These are phyloP conservation scores for Porogramme epimiltina DNA, from an alignment of 1,284 basidiomycete species.

Conservation along the genomic window DNA sequence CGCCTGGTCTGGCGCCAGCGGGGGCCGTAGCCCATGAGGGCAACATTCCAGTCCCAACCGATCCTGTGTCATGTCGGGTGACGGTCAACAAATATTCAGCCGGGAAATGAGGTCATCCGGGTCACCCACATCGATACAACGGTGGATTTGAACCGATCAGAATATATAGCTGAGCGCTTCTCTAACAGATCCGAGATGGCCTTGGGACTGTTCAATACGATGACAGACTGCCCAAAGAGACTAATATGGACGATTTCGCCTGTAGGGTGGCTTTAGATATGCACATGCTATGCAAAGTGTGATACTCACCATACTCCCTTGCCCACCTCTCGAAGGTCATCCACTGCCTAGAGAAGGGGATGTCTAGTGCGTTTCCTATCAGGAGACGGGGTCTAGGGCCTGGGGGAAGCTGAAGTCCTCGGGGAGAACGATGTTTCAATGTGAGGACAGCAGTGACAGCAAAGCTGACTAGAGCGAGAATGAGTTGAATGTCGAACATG, in stretches of 20 bases:
- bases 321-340: slow-evolving; percentile 12
- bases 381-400: slow-evolving; percentile 12
- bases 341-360: slow-evolving; percentile 15
- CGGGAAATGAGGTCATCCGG: too few relatives aligned
- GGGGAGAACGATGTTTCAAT: background rate
- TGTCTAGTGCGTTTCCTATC: slow-evolving; percentile 16
- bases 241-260: slow-evolving; percentile 15
- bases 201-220: slow-evolving; percentile 5
- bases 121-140: slow-evolving; percentile 9
- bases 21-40: slow-evolving; percentile 23
- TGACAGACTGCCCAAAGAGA: slow-evolving; percentile 10
- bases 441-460: background rate
- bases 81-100: background rate
- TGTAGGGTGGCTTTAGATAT: background rate
- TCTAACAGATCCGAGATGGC: slow-evolving; percentile 14
- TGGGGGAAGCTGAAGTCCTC: slow-evolving; percentile 8
- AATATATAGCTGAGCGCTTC: slow-evolving; percentile 18
- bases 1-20: slow-evolving; percentile 22
- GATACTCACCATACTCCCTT: slow-evolving; percentile 8
- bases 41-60: slow-evolving; percentile 23
- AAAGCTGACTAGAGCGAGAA: background rate
- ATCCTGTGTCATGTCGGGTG: slow-evolving; percentile 5
- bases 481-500: background rate
- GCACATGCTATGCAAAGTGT: too few relatives aligned
- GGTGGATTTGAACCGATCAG: slow-evolving; percentile 32